These are phyloP conservation scores for Paramecium caudatum DNA, from an alignment of 73 alveolate genomes.

Conservation along the genomic window DNA sequence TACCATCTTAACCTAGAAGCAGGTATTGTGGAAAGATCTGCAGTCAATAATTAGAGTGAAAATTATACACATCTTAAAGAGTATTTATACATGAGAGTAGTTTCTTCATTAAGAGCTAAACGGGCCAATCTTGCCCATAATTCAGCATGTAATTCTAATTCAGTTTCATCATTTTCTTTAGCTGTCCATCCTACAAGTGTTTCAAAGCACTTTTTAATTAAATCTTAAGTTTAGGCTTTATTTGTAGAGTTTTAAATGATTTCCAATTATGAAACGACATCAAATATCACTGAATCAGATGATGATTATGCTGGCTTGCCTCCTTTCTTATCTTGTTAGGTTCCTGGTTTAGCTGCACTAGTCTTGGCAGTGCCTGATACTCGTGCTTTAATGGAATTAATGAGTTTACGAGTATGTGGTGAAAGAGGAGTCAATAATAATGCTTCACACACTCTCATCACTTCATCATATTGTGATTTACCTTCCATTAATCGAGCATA, in stretches of 20 bases:
- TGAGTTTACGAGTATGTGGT: slow-evolving; percentile 92
- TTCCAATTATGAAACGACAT: slow-evolving; percentile 73
- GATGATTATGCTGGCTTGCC: slow-evolving; percentile 51
- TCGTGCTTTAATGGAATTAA: slow-evolving; percentile 95
- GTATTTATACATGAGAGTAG: slow-evolving; percentile 85
- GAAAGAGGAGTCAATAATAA: slow-evolving; percentile 89
- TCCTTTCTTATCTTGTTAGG: slow-evolving; percentile 68
- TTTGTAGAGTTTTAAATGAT: slow-evolving; percentile 83
- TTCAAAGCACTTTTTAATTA: slow-evolving; percentile 92
- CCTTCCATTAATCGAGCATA: slow-evolving; percentile 91
- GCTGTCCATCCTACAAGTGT: slow-evolving; percentile 90
- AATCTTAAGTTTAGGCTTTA: slow-evolving; percentile 80
- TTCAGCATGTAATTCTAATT: slow-evolving; percentile 97
- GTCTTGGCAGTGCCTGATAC: slow-evolving; percentile 86
- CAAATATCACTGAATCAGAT: slow-evolving; percentile 72
- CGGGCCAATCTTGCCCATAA: slow-evolving; percentile 98
- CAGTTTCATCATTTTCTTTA: slow-evolving; percentile 95
- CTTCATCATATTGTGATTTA: slow-evolving; percentile 91
- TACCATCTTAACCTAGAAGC: slow-evolving; percentile 97
- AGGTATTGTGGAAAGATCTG: slow-evolving; percentile 83
- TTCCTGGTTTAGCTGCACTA: slow-evolving; percentile 74
- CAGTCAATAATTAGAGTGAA: slow-evolving; percentile 77
- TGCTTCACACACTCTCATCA: slow-evolving; percentile 94
- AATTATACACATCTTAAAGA: slow-evolving; percentile 96
- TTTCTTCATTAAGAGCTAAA: slow-evolving; percentile 87